Base-by-base conservation (phyloP, 2,329 filamentous ascomycete species). In the Paradendryphiella salina region DNA sequence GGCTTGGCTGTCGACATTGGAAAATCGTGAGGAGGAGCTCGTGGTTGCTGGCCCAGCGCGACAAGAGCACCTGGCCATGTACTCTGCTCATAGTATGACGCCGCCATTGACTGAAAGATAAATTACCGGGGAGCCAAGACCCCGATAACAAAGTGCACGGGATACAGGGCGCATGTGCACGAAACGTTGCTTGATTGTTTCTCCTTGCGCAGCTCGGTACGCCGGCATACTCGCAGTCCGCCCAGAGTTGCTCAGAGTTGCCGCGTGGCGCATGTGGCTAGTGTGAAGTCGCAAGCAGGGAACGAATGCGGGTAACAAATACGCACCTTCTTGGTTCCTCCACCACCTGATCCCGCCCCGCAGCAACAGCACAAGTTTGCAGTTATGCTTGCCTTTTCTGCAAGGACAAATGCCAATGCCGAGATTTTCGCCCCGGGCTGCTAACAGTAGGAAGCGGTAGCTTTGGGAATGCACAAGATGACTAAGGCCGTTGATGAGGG, bases 21-120 rank as follows among this genome's bases (percentile, higher is more conserved):
- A 38, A 34, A 36, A 52, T 54, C 18, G 50, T 56, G 58, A 57
- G 52, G 58, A 58, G 46, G 45, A 59, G 53, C 45, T 35, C 29
- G 41, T 46, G 45, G 21, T 37, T 23, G 36, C 15, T 47, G 38
- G 32, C 42, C 41, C 39, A 48, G 29, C 38, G 33, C 20, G 31
- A 39, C 41, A 46, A 52, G 21, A 51, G 49, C 21, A 36, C 36
- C 34, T 26, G 35, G 29, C n/a, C 20, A 33, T 40, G 23, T 34
- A 20, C 26, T 33, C 32, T 34, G 14, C 15, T 35, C 26, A 14
- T 26, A 14, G 18, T 18, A 14, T 14, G 14, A 47, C 54, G 52
- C 53, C 48, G 40, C 46, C 40, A 42, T 46, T 33, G 39, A 41
- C 23, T 21, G 37, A 37, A 18, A 23, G 32, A 23, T 29, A 35